phyloP scores from a whole-genome alignment of 495 filamentous ascomycete species.

The Hypoxylon fragiforme region DNA sequence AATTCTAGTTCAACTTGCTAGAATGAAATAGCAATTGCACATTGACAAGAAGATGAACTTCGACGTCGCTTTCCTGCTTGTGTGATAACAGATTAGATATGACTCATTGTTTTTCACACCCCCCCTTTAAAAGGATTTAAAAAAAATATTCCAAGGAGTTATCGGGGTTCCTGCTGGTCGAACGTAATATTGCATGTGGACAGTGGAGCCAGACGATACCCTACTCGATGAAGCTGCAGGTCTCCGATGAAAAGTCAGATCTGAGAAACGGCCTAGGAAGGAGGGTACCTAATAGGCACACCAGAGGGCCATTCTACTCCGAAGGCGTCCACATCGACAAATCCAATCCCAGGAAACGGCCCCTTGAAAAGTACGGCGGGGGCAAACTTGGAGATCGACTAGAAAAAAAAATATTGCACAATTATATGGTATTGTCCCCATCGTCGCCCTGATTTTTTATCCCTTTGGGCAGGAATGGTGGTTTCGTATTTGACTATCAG shows the following conservation, averaged over 20 bases:
- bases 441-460: slow-evolving; percentile 29
- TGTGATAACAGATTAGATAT: slow-evolving; percentile 25
- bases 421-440: slow-evolving; percentile 24
- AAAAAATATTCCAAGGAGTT: slow-evolving; percentile 22
- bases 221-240: slow-evolving; percentile 34
- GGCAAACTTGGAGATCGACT: slow-evolving; percentile 23
- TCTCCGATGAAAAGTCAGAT: slow-evolving; percentile 34
- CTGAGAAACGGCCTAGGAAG: slow-evolving; percentile 28
- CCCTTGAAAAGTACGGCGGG: slow-evolving; percentile 21
- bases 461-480: slow-evolving; percentile 35
- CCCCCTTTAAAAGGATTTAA: slow-evolving; percentile 16
- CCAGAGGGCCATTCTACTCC: slow-evolving; percentile 8
- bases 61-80: slow-evolving; percentile 9
- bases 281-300: slow-evolving; percentile 18
- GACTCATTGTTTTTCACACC: slow-evolving; percentile 22
- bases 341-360: slow-evolving; percentile 11
- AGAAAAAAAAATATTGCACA: slow-evolving; percentile 22
- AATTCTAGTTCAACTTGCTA: slow-evolving; percentile 22
- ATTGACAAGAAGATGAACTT: slow-evolving; percentile 6
- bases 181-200: slow-evolving; percentile 34
- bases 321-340: slow-evolving; percentile 22
- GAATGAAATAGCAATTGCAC: slow-evolving; percentile 28
- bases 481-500: slow-evolving; percentile 37
- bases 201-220: slow-evolving; percentile 30
- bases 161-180: slow-evolving; percentile 33